Base-by-base conservation (phyloP, 2,329 filamentous ascomycete genomes). In the Ampelomyces quisqualis region DNA sequence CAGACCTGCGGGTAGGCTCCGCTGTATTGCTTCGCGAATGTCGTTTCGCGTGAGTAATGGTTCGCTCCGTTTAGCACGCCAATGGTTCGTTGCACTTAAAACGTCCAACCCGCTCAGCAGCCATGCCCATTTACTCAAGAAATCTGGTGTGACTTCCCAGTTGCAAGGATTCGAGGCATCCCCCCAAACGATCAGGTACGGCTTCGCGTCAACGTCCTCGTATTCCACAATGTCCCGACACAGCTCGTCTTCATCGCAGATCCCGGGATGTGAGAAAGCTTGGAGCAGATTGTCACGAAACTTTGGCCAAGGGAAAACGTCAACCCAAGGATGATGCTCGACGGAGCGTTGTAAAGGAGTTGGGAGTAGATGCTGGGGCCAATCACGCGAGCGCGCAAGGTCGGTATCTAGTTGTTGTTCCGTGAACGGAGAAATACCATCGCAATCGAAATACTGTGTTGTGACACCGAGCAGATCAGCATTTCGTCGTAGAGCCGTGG, bases 71-170 rank as follows among this genome's bases (percentile, higher is more conserved):
- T 34, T 38, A 10, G 22, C 13, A 2, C 52, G 52, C 54, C 52
- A 58, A 7, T 51, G 34, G 28, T 56, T 58, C 1, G 52, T 53
- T 3, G 52, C 58, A 11, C 63, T 50, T 5, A 72, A 41, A 5
- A 73, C 36, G 22, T 74, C 68, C 0, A 48, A 41, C 0, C 66
- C 71, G 1, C 47, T 47, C 0, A 74, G 28, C 7, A 74, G 36
- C 59, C 65, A 66, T 1, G 51, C 62, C 73, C 74, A 79, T 47
- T 76, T 77, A 27, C 57, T 59, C 2, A 73, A 47, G 47, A 80
- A 78, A 0, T 44, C 40, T 7, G 67, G 64, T 0, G 68, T 76
- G 1, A 73, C 62, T 47, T 79, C 77, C 77, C 76, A 79, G 7
- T 67, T 71, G 0, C 46, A 44, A 2, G 63, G 40, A 23, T 77